phyloP scores from a whole-genome alignment of 768 basidiomycete genomes.

The Gautieria morchelliformis region DNA sequence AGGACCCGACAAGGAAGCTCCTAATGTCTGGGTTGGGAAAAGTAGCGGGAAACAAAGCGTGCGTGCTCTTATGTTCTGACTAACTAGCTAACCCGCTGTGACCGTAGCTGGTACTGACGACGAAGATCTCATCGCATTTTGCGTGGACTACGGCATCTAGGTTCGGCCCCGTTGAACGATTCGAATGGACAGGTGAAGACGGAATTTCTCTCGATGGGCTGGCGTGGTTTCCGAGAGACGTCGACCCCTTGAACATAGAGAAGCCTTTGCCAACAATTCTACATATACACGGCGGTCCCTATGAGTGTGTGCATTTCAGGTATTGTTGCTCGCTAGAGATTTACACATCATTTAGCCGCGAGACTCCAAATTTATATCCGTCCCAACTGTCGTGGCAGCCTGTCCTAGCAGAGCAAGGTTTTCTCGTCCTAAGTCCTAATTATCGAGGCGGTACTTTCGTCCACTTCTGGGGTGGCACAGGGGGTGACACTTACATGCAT shows the following conservation, averaged over 20 bases:
- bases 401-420: constrained; percentile 4
- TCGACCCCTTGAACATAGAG: constrained; percentile 1
- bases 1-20: constrained; percentile 3
- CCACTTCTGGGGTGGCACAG: too few species aligned
- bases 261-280: constrained; percentile 9
- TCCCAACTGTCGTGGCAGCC: background rate
- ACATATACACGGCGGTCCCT: constrained; percentile 10
- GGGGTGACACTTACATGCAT: background rate
- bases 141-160: background rate
- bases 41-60: background rate
- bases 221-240: constrained; percentile 3
- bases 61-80: background rate
- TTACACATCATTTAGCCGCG: background rate
- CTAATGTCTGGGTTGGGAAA: constrained; percentile 8
- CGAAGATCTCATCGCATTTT: constrained; percentile 6
- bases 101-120: background rate
- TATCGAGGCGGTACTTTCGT: constrained; percentile 10
- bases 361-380: background rate
- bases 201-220: constrained; percentile 8
- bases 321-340: background rate
- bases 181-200: constrained; percentile 7
- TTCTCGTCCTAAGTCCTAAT: constrained; percentile 7
- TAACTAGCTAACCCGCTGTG: too few species aligned
- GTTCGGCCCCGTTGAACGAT: background rate
- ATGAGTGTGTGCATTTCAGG: background rate